Evolutionary conservation across 2,329 filamentous ascomycete genomes (phyloP), one percentile per base, ranked within the genome.

Genomic region (Thielaviopsis musarum): DNA sequence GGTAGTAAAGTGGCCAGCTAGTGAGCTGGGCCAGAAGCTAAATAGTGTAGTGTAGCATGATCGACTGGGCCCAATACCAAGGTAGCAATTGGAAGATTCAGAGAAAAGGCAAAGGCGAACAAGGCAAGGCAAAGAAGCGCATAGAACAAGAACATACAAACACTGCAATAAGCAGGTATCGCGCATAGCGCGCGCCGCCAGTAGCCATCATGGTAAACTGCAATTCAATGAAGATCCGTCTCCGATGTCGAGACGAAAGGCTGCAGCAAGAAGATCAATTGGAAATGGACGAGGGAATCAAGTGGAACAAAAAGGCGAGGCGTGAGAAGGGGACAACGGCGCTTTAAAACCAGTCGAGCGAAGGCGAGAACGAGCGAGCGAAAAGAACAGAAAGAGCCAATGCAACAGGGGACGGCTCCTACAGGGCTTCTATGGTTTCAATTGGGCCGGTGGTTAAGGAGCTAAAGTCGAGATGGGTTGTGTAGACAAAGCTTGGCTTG

Each of bases 141-240:
- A 21, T 45, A 10, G 45, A 2, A 62, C 28, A 28, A 21, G 17
- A 52, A 77, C 85, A 69, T 80, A 95, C 91, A 69, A 95, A 85
- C 68, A 90, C 79, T 62, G 89, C 87, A 68, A 95, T 83, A 69
- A 93, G 78, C 70, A 95, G 78, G 72, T 84, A 85, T 77, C 82
- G 81, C 77, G 84, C 74, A 68, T 89, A 88, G 73, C 87, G 84
- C 72, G 84, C 82, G 65, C 81, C 83, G 69, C 83, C 83, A 62
- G 83, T 80, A 73, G 83, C 84, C 77, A 79, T 80, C 68, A 65
- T 74, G 68, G n/a, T 19, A 19, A 49, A 21, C 45, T 49, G 45
- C 45, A 49, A 49, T 3, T 49, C n/a, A n/a, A 49, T 49, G n/a
- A 49, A 49, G n/a, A n/a, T 49, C 19, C 45, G 45, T 49, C 45